Base-by-base conservation (phyloP, 768 basidiomycete genomes). In the Lentinula boryana region DNA sequence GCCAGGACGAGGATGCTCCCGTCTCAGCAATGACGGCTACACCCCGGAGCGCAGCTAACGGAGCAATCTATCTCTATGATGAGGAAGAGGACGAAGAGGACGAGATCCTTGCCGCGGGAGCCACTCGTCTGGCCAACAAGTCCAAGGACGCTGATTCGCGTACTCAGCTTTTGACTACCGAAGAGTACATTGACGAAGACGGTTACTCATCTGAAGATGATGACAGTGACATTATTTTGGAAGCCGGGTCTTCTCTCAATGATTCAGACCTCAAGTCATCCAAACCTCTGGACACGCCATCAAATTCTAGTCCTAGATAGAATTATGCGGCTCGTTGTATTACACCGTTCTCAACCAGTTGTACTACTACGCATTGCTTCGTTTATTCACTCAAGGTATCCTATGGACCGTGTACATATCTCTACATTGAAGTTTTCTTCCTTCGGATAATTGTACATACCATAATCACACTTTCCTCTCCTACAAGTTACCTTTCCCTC, bases 171-270 rank as follows among this genome's bases (percentile, higher is more conserved):
- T 68, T 58, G 32, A 15, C 57, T 6, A 13, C 70, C 27, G 75
- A 73, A 62, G 70, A 64, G 16, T 78, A 79, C 38, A 72, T 71
- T 15, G 75, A 76, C 9, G 66, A 67, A 62, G 71, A 73, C 32
- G 76, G 78, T 43, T 74, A 78, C 43, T 73, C 75, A 32, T 71
- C 78, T 13, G 70, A 76, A 16, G 83, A 83, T 38, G 78, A 80
- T 32, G 88, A 90, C 65, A 83, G 80, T 18, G 89, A 91, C 65
- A 72, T 91, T 23, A 88, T 91, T 66, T 73, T 91, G 66, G 89
- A 90, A 73, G 81, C 87, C 18, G 89, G 89, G 1, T 88, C 89
- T 3, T 79, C 82, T n/a, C 70, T 82, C 43, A 68, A 55, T 40
- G 54, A 55, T n/a, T 15, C 54, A 9, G 57, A 33, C 3, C 35